Conservation (phyloP, 2,329 filamentous ascomycete species). For the Cladosporium sp. region DNA sequence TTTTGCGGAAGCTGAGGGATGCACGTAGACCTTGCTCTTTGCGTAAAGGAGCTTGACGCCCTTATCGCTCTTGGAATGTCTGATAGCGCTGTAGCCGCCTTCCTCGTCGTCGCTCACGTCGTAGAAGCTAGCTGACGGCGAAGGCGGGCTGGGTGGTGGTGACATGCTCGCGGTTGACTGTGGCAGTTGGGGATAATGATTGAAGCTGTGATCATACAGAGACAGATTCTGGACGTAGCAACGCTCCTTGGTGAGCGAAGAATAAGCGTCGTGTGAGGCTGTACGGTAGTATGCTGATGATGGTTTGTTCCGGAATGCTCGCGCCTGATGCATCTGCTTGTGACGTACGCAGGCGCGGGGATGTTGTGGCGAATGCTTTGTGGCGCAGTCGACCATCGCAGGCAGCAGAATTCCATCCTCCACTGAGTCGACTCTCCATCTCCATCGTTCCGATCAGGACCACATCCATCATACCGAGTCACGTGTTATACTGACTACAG, state of each 20-base stretch:
- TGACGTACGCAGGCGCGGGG: slow-evolving; percentile 10
- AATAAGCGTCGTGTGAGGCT: not conserved
- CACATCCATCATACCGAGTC: not conserved
- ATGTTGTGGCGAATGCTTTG: slow-evolving; percentile 3
- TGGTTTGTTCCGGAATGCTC: slow-evolving; percentile 9
- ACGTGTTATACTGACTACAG: not conserved
- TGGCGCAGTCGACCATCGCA: not conserved
- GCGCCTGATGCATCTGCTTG: slow-evolving; percentile 8
- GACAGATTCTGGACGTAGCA: not conserved
- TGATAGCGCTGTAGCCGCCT: slow-evolving; percentile 90
- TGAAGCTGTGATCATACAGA: not conserved
- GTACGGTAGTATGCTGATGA: not conserved
- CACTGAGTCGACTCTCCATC: not conserved
- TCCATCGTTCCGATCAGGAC: not conserved
- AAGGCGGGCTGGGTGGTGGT: slow-evolving; percentile 51
- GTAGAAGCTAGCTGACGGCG: slow-evolving; percentile 86
- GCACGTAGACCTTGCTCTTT: slow-evolving; percentile 99
- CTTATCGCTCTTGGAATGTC: slow-evolving; percentile 70
- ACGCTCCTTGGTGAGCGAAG: not conserved
- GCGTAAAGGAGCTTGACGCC: slow-evolving; percentile 93
- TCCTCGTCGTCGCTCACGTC: slow-evolving; percentile 96
- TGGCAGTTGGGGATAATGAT: not conserved
- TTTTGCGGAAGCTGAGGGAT: slow-evolving; percentile 87
- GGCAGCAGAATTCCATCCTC: slow-evolving; percentile 3
- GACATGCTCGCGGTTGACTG: not conserved